Evolutionary conservation across 169 alveolate species (phyloP), one percentile per base, ranked within the genome.

Genomic region (Eimeria falciformis): DNA sequence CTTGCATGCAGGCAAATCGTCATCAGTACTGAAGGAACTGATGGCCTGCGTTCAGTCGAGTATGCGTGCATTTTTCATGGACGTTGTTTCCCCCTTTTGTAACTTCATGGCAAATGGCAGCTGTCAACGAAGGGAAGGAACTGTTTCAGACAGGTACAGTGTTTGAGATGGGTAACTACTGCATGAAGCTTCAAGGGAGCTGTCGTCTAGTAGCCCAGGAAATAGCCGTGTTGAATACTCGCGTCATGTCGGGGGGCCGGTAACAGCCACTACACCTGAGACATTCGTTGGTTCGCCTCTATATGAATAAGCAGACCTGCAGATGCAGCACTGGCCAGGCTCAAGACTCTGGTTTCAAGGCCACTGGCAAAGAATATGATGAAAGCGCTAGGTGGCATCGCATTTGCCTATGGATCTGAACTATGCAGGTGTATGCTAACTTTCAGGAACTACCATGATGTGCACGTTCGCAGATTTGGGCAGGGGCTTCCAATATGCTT

Each of bases 241-340:
- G 94, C 58, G 71, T 91, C 21, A 50, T 79, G 65, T 58, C 91
- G 37, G 94, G 94, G 14, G 94, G 94, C 25, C 47, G 94, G 94
- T 91, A 66, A 18, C 25, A 9, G 40, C 47, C 7, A 0, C 5
- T 23, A 5, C 5, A n/a, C 5, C 14, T 11, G 58, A 71, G 40
- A 47, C 21, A 25, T 2, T 5, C 25, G 68, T 0, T 40, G n/a
- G 27, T 78, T 47, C 50, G n/a, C 9, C 88, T 27, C 47, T 11
- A 23, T 5, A 12, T 23, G 6, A n/a, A 45, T 62, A 7, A 7
- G 46, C 82, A 91, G 94, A 27, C 73, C 75, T 21, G 94, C 92
- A 29, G 94, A 91, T 37, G 69, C 25, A 45, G 94, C 94, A 12
- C 88, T 91, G 17, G 88, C 81, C 7, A 50, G 94, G 27, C 91